Base-by-base conservation (phyloP, 352 stramenopile genomes). In the Phytophthora sojae region DNA sequence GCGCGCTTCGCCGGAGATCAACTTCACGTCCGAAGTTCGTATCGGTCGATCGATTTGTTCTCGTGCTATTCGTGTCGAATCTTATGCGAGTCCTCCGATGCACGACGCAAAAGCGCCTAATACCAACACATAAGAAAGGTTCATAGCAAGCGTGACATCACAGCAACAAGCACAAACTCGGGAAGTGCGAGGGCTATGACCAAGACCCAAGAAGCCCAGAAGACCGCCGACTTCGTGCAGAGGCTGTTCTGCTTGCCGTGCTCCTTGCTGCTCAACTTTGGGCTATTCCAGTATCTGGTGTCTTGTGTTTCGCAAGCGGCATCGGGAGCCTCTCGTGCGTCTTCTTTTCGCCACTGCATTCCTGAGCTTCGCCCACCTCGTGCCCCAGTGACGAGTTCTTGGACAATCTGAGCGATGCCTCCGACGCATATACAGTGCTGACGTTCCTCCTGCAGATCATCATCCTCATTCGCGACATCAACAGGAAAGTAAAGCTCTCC, bases 371-470 rank as follows among this genome's bases (percentile, higher is more conserved):
- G 62, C 44, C 37, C 39, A 17, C n/a, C 35, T 70, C 53, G 9
- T 68, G 9, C 56, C 45, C 53, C 6, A 45, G 65, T 53, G 19
- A 66, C 15, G 21, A 23, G 0, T 3, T 67, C 30, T 60, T 76
- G 4, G 8, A 55, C 30, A 49, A 59, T n/a, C 55, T 79, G 14
- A 79, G 75, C 52, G 62, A 75, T 19, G 54, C 71, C n/a, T 79
- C 71, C 8, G 66, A 79, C 45, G 47, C 55, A 17, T 71, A 56
- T 17, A 66, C 56, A 15, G 52, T 67, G 44, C 21, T 79, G 15
- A 70, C 57, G n/a, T 76, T 79, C 58, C 39, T 75, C 8, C 60
- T 73, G 12, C 72, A 79, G 58, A 76, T 79, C 58, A 68, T 58
- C 0, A 62, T 73, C 56, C 54, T 79, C 32, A 62, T 57, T 12